Evolutionary conservation across 2,329 filamentous ascomycete species (phyloP), one percentile per base, ranked within the genome.

Genomic region (Aspergillus jensenii): DNA sequence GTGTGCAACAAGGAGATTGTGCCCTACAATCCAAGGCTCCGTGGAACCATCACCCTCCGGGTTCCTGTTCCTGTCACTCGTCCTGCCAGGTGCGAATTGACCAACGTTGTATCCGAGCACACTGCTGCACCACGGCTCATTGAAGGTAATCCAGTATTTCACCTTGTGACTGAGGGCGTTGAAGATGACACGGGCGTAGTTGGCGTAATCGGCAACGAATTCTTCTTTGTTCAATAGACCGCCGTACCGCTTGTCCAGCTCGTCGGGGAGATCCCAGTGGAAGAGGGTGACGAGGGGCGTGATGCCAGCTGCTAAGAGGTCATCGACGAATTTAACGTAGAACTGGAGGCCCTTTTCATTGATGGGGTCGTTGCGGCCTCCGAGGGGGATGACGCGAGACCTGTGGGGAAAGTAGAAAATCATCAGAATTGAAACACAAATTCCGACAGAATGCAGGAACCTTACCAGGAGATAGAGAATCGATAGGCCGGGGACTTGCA

Each of bases 141-240:
- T 95, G 78, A 93, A 91, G 25, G 90, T 95, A 74, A 93, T 90
- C 91, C 91, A 96, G 76, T 90, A 83, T 79, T 91, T 91, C 68
- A 92, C 90, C 74, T 87, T 88, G 54, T 87, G 84, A 49, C 83
- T 83, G 56, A 96, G 81, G 1, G 87, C 84, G 71, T 88, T 82
- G 78, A 92, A 96, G 67, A 91, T 81, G 47, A 91, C 80, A 61
- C 88, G 86, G 9, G 91, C 89, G 71, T 93, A 96, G 76, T 88
- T 79, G 66, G 89, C 87, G 71, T 87, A 96, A 77, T 96, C 91
- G 58, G 87, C 83, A 3, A 90, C 86, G 74, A 95, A 96, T 77
- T 96, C 91, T 44, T 87, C 81, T 71, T 90, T 88, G 81, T 92
- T 91, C 65, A 95, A 78, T 55, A 92, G 82, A 19, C 91, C 91